These are phyloP conservation scores for Lycium barbarum DNA, from an alignment of 257 asterid genomes.

Conservation along the genomic window DNA sequence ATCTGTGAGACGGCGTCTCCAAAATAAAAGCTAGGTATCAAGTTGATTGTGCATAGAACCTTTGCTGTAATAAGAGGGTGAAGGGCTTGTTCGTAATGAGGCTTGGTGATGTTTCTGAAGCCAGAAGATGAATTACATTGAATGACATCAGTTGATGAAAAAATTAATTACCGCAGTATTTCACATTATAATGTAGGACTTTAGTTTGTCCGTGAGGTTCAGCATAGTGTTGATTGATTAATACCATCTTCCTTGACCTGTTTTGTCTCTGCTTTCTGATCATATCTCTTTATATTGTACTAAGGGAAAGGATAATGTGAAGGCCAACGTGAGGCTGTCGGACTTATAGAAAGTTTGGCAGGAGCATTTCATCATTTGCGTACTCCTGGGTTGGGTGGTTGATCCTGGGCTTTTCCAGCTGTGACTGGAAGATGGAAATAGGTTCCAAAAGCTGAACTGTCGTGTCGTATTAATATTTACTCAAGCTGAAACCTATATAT, in stretches of 20 bases:
- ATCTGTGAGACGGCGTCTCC: not conserved
- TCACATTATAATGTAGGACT: not conserved
- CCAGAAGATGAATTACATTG: slow-evolving; percentile 17
- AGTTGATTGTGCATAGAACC: slow-evolving; percentile 15
- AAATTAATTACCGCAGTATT: not conserved
- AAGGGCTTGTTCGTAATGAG: not conserved
- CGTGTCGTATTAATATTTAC: not conserved
- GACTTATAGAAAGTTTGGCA: not conserved
- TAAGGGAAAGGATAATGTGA: not conserved
- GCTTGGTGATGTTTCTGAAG: not conserved
- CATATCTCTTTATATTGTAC: slow-evolving; percentile 5
- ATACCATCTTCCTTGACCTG: not conserved
- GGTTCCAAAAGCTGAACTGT: not conserved
- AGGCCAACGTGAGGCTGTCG: not conserved
- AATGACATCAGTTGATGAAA: not conserved
- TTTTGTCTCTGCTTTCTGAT: not conserved
- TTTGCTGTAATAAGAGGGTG: not conserved
- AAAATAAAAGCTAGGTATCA: not conserved
- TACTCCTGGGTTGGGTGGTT: not conserved
- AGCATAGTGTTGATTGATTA: not conserved
- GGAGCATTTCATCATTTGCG: slow-evolving; percentile 6
- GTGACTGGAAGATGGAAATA: slow-evolving; percentile 23
- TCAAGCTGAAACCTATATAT: not conserved
- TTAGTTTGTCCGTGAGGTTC: slow-evolving; percentile 23
- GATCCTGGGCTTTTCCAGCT: slow-evolving; percentile 15